Conservation (phyloP, 345 rosid species). For the Gynandropsis gynandra region DNA sequence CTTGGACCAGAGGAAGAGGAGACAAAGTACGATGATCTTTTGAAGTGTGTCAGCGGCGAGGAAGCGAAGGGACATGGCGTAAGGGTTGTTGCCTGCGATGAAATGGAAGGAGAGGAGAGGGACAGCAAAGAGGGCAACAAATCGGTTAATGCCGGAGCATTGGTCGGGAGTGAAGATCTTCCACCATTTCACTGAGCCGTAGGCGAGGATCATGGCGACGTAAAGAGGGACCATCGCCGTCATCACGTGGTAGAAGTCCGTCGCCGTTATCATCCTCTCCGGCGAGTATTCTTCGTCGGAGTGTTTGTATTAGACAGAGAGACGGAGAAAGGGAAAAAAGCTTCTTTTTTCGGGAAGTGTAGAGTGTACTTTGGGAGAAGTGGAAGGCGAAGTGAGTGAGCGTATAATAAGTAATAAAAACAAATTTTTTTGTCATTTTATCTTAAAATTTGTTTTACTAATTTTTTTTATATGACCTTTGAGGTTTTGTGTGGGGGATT, state of each 20-base stretch:
- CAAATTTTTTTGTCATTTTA: too few relatives aligned
- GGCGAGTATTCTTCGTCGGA: slow-evolving; percentile 3
- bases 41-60: slow-evolving; percentile 52
- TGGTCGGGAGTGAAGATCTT: slow-evolving; percentile 93
- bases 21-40: slow-evolving; percentile 34
- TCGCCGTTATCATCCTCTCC: slow-evolving; percentile 48
- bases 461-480: too few relatives aligned
- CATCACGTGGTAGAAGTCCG: slow-evolving; percentile 95
- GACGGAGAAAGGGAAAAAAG: too few relatives aligned
- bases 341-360: too few relatives aligned
- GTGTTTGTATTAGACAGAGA: not conserved
- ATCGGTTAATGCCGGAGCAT: slow-evolving; percentile 97
- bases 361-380: not conserved
- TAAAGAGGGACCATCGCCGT: slow-evolving; percentile 97
- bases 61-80: slow-evolving; percentile 42
- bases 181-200: slow-evolving; percentile 99
- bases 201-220: slow-evolving; percentile 94
- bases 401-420: slow-evolving; percentile 7
- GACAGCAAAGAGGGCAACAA: slow-evolving; percentile 95
- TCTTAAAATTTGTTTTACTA: too few relatives aligned
- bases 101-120: slow-evolving; percentile 96
- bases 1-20: slow-evolving; percentile 43
- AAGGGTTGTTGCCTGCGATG: slow-evolving; percentile 42
- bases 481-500: too few relatives aligned
- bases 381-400: slow-evolving; percentile 19